Base-by-base conservation (phyloP, 345 rosid species). In the Schrenkiella parvula region DNA sequence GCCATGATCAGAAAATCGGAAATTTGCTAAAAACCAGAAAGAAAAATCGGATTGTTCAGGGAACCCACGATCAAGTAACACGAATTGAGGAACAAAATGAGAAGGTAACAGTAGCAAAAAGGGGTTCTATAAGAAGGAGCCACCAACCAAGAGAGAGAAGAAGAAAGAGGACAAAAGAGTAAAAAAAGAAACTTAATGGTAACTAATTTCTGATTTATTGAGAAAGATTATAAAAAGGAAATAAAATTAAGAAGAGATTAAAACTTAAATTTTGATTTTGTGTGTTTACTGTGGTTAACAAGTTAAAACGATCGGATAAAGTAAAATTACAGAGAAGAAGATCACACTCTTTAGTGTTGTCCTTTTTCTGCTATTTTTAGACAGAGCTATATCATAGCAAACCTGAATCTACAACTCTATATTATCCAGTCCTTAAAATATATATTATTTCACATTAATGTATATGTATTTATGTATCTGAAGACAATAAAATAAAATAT, bases 1-100 rank as follows among this genome's bases (percentile, higher is more conserved):
- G 90, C 90, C 95, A 89, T 89, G 69, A 56, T 71, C 75, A 34
- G 52, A 44, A 26, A 66, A 19, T 55, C 42, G 42, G 35, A 5
- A 28, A 21, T 22, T 22, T 10, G 23, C 1, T 31, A 21, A 51
- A 57, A 32, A 18, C 65, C 25, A 32, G 56, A 57, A 52, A 53
- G 21, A 56, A 65, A 74, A 48, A 65, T 75, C 3, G 53, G 66
- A 56, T 63, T 55, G 55, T 55, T 70, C 6, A 68, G 59, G 25
- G 52, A 68, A 23, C 43, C 58, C 47, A 68, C 70, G 75, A 76
- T 35, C 79, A 55, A 68, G 46, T 54, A 34, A 46, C 39, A 58
- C n/a, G 71, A 66, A 8, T 19, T 18, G 42, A 56, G 31, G 64
- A 54, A 72, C 6, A 28, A 38, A 19, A 47, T 38, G 67, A 32